Percentiles rank a stretch among this genome's conserved stretches.
Conservation (phyloP, 2,329 filamentous ascomycete genomes). For the Cladosporium oxysporum region DNA sequence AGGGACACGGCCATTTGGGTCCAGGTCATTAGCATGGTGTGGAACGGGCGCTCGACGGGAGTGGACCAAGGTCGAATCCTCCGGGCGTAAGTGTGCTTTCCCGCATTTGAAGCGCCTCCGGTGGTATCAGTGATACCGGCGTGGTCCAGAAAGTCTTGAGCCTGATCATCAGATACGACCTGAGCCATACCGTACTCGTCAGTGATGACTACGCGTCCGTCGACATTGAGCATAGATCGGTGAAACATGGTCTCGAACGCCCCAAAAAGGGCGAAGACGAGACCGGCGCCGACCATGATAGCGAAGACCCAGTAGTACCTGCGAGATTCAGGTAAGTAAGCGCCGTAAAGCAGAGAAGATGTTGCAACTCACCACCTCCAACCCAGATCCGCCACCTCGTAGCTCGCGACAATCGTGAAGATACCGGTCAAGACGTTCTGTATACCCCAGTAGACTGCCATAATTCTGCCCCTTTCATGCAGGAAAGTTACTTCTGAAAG, state of each 20-base stretch:
- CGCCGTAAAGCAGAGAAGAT: not conserved
- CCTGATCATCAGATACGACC: not conserved
- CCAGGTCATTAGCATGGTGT: not conserved
- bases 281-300: not conserved
- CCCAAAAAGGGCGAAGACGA: not conserved
- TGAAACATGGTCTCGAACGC: not conserved
- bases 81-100: not conserved
- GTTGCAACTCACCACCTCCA: not conserved
- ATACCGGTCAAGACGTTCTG: conserved; percentile 1
- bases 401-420: not conserved
- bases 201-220: not conserved
- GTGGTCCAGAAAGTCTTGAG: not conserved
- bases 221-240: not conserved
- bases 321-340: not conserved
- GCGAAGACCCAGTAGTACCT: conserved; percentile 1
- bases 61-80: not conserved
- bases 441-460: not conserved
- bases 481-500: not conserved
- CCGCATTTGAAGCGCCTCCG: not conserved
- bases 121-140: not conserved
- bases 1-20: not conserved
- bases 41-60: not conserved
- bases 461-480: not conserved
- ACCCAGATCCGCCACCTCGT: not conserved
- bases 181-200: not conserved